Evolutionary conservation across 345 rosid genomes (phyloP), one percentile per base, ranked within the genome.

Genomic region (Populus davidiana): DNA sequence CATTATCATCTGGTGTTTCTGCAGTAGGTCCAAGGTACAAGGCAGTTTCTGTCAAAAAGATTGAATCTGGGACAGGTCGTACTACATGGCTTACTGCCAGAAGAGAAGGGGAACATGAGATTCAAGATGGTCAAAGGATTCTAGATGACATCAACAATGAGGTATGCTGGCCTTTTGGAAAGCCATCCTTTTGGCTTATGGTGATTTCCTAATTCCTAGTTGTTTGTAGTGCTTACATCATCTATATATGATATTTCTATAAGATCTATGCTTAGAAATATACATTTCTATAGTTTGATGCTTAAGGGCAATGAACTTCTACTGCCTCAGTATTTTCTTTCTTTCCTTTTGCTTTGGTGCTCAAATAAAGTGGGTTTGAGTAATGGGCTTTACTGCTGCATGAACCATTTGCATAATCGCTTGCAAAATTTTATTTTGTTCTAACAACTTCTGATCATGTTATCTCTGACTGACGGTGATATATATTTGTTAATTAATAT

Each of bases 61-160:
- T 1, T n/a, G 21, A 4, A 20, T 35, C 71, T 75, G 79, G 21
- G 59, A 52, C 10, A 52, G 59, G 75, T 47, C 36, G 12, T 44
- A 41, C 33, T 63, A 89, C 98, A 18, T 80, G 89, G 90, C 86
- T 93, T 70, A 91, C 96, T 18, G 98, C 96, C 31, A 90, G 77
- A 86, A 88, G 87, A 83, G 89, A 85, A 76, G 97, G 92, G 71
- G 83, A 82, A 41, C 82, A 43, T 52, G 92, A 86, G 83, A 80
- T 89, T 85, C 96, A 90, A 69, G 84, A 86, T 80, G 98, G 97
- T 49, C 83, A 85, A 25, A 90, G 85, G 78, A 86, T 95, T 75
- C 78, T 91, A 43, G 78, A 83, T 77, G 80, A 85, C 79, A 82
- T 95, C 56, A 25, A 84, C 74, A 76, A 68, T 66, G 86, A 88